phyloP scores from a whole-genome alignment of 257 asterid genomes.

The Solanum clarkiae region DNA sequence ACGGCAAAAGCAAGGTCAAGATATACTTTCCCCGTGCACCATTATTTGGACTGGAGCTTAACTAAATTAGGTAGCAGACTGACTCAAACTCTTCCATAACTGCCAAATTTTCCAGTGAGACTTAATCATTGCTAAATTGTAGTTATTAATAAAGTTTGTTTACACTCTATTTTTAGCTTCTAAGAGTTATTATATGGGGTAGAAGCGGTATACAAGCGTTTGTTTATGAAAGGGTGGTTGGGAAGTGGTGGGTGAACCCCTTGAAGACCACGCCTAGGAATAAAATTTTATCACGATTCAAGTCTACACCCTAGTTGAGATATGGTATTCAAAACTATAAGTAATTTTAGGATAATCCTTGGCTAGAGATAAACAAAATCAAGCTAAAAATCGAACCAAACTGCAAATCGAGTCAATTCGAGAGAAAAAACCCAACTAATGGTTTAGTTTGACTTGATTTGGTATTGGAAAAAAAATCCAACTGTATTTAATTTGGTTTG shows the following conservation, averaged over 20 bases:
- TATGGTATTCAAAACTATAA: no score
- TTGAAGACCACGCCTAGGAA: background rate
- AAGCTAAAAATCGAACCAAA: no score
- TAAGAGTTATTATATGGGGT: background rate
- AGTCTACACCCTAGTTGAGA: no score
- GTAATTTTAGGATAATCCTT: no score
- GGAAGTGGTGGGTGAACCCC: background rate
- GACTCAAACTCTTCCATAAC: background rate
- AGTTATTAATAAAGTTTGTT: background rate
- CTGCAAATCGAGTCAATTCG: no score
- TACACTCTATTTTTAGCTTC: background rate
- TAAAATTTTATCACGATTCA: background rate
- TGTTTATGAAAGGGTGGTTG: background rate
- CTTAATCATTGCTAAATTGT: background rate
- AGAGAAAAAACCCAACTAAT: no score
- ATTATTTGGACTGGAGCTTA: conserved; percentile 1
- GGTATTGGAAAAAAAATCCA: no score
- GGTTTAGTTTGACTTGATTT: no score
- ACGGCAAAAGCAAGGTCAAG: background rate
- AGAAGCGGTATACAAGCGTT: background rate
- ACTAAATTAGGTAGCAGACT: background rate
- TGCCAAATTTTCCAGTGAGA: background rate
- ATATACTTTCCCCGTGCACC: conserved; percentile 1
- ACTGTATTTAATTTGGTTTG: no score
- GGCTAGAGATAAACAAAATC: no score